Base-by-base conservation (phyloP, 2,329 filamentous ascomycete genomes). In the Fusarium fracticaudum region DNA sequence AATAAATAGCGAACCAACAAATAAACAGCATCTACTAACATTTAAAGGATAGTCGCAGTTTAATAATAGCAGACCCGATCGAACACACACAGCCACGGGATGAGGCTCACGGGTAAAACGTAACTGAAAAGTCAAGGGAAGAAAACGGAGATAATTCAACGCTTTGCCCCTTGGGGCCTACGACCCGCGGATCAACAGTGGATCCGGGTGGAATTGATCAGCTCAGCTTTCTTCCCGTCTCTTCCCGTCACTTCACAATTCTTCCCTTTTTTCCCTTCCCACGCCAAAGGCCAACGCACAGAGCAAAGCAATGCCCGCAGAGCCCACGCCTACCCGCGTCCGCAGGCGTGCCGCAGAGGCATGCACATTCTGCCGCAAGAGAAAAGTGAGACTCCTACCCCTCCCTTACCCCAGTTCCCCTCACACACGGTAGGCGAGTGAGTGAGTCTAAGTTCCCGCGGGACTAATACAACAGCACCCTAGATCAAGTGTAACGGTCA, bases 401-500 rank as follows among this genome's bases (percentile, higher is more conserved):
- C 22, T 12, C 44, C 24, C 24, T 26, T 45, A 45, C 24, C 44
- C 24, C 44, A 47, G 24, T 24, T 5, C 9, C 24, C 38, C 18
- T 14, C 29, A 17, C 18, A 4, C 11, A 11, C 33, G 35, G 35
- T 5, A 37, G 35, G 35, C 35, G 11, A 45, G n/a, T 14, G 26
- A 33, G 76, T 8, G 33, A 35, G n/a, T n/a, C n/a, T n/a, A 35
- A 35, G 33, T 72, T 63, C 61, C 48, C 58, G 57, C 45, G 48
- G 60, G 47, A 60, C 61, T 71, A 62, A 60, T 5, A 31, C 26
- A 17, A 15, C 10, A 41, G 15, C 15, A 47, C 48, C 35, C 41
- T n/a, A 88, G 86, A 84, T 88, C 78, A 87, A 86, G 73, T 88
- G 86, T 75, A 86, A 85, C 35, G 72, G 72, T 4, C 64, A 71